Base-by-base conservation (phyloP, 345 rosid species). In the Ceriops zippeliana region DNA sequence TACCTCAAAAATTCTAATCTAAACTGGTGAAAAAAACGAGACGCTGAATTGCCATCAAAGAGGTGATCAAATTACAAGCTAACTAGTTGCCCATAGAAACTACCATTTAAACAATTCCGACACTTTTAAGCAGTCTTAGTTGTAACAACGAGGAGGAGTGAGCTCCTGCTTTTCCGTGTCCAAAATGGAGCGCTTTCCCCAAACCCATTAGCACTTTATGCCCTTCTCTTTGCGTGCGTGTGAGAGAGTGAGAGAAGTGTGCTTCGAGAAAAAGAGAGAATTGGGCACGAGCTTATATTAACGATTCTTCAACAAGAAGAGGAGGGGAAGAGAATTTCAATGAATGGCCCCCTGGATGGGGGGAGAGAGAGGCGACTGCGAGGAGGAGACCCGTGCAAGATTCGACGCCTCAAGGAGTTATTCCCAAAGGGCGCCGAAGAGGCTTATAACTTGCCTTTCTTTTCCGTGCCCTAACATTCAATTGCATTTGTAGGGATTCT, bases 391-490 rank as follows among this genome's bases (percentile, higher is more conserved):
- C 49, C 32, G 2, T 37, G 61, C 11, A 49, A 74, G 73, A 78
- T 71, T 70, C 72, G 69, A 67, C 62, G 76, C 76, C 71, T 62
- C 68, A 46, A 27, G 20, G 65, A 16, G 61, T 42, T 10, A 56
- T 42, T 46, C 22, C 58, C 73, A 63, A 53, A 42, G 34, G 66
- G 76, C 0, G 26, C 78, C 56, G 34, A 49, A 58, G 42, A 6
- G 11, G 47, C 13, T 35, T 35, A 27, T 22, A 20, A 19, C 53
- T 24, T 49, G 51, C 24, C 47, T 70, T 52, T 22, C 70, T 64
- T 69, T 72, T 79, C 69, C 72, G 82, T 79, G 82, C 73, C 76
- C 65, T 59, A 52, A 47, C 62, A 52, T 62, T 58, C 30, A 58
- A n/a, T 9, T 24, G 37, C 28, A 31, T 59, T 32, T 30, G 60